Base-by-base conservation (phyloP, 768 basidiomycete species). In the Pholiota conissans region DNA sequence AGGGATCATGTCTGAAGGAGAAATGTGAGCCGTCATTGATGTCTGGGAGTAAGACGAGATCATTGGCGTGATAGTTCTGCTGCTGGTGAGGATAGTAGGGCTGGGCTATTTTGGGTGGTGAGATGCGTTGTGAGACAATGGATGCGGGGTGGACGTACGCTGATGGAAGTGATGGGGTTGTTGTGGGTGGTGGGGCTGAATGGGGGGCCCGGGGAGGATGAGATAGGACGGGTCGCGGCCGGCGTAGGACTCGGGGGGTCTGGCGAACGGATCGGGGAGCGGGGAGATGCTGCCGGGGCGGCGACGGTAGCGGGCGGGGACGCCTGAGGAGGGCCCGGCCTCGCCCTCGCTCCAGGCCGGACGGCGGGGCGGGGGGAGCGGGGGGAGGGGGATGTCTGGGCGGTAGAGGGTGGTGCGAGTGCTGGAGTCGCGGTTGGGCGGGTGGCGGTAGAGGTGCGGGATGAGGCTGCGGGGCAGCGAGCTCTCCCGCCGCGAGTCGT, bases 381-480 rank as follows among this genome's bases (percentile, higher is more conserved):
- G 28, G 45, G 30, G 26, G 40, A 37, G 39, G 42, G n/a, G n/a
- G n/a, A n/a, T n/a, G n/a, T n/a, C n/a, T n/a, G n/a, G n/a, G n/a
- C n/a, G n/a, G 48, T 50, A 39, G 51, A 62, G 65, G 46, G 71
- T 71, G 16, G 67, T 65, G 55, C 65, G 67, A 30, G 71, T 65
- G 34, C 65, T 62, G 22, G 52, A 49, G n/a, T n/a, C n/a, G n/a
- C n/a, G n/a, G n/a, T n/a, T n/a, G 37, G 63, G 69, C 46, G 67
- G 68, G 61, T 74, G 76, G 5, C 79, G 78, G 62, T 71, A 76
- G 48, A 84, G 76, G 61, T 77, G 79, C n/a, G 77, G 77, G 56
- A 76, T 77, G 37, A 85, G 75, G 59, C 75, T 79, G 58, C 71
- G 73, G 34, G 84, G 84, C 16, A 85, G 76, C 28, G 80, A 80